Evolutionary conservation across 805 yeast genomes (phyloP).

Genomic region (Yarrowia sp.): DNA sequence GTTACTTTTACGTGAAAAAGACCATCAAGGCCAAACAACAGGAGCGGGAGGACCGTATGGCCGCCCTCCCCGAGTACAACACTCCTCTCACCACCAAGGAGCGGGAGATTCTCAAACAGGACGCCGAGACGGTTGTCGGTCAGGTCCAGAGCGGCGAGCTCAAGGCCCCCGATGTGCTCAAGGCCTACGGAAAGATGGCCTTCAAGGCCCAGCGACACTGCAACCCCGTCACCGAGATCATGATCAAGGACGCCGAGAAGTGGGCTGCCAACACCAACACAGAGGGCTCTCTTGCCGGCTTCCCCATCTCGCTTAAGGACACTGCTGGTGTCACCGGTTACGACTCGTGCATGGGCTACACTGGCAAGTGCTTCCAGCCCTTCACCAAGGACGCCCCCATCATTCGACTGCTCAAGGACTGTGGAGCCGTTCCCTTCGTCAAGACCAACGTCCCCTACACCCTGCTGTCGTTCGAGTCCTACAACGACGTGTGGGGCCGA

Average conservation of each 20-base stretch:
- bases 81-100: conserved; percentile 42
- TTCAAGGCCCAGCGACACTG: conserved; percentile 58
- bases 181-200: conserved; percentile 65
- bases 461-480: conserved; percentile 55
- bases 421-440: conserved; percentile 56
- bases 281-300: conserved; percentile 61
- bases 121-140: conserved; percentile 45
- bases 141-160: conserved; percentile 50
- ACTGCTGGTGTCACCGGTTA: conserved; percentile 51
- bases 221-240: conserved; percentile 57
- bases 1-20: conserved; percentile 29
- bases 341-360: conserved; percentile 53
- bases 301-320: conserved; percentile 63
- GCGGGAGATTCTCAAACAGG: conserved; percentile 41
- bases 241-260: conserved; percentile 64
- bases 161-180: conserved; percentile 52
- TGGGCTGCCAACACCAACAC: conserved; percentile 55
- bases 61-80: conserved; percentile 41
- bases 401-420: conserved; percentile 46
- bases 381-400: conserved; percentile 43
- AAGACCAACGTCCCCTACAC: conserved; percentile 59
- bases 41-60: conserved; percentile 41
- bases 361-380: conserved; percentile 45
- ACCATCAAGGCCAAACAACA: conserved; percentile 37
- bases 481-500: conserved; percentile 54